Evolutionary conservation across 2,329 filamentous ascomycete genomes (phyloP), one percentile per base, ranked within the genome.

Genomic region (Blastomyces emzantsi): DNA sequence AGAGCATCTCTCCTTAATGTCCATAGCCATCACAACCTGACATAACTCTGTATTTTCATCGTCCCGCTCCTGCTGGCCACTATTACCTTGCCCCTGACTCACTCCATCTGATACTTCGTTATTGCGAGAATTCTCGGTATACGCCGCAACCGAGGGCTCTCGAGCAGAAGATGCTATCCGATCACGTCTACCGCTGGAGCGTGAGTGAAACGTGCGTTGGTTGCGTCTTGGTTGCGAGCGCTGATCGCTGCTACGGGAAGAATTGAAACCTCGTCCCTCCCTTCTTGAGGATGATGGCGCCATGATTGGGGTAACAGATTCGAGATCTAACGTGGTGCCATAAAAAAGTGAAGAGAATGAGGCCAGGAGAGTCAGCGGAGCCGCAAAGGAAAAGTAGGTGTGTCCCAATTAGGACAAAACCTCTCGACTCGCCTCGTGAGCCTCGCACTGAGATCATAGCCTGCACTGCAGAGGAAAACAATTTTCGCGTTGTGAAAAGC

Each of bases 1-100:
- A 0, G 83, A 86, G 0, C 84, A 86, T 39, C 84, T 82, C n/a
- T 87, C 83, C 66, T 83, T 85, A 73, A 93, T 81, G 64, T 95
- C 87, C 30, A 96, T 79, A 0, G 90, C 90, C 85, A 96, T 90
- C 64, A 96, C 83, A 33, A 91, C 77, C 71, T 94, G 90, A 63
- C 84, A 83, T 47, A 86, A 71, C 0, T 87, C 84, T 6, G 71
- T 70, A 39, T 71, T 68, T 55, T 73, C 69, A 25, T 47, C 69
- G 22, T 47, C 13, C 25, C 57, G 56, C 9, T 52, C 36, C 30
- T 56, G 58, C 15, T 39, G 56, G 30, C 30, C 22, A 30, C 52
- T 41, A 57, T n/a, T 51, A 7, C 9, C 33, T 43, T 43, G 41
- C 22, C 6, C 19, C 43, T 36, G 36, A 7, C 33, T n/a, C 8